Percentiles rank a stretch among this genome's conserved stretches.
phyloP scores from a whole-genome alignment of 139 green algal species.

The Picochlorum sp. region DNA sequence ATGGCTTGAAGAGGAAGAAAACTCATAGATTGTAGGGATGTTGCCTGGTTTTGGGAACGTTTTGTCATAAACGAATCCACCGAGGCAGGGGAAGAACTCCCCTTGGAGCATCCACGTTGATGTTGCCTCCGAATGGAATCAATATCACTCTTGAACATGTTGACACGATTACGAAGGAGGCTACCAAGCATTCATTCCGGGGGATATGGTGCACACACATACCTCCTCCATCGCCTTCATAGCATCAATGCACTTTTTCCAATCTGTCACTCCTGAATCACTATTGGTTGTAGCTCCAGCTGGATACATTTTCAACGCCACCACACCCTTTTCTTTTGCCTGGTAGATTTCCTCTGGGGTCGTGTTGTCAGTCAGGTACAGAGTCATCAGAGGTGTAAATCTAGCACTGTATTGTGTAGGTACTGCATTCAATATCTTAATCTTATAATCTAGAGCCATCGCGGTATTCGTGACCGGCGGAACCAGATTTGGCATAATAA shows the following conservation, averaged over 20 bases:
- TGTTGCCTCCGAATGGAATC: constrained; percentile 37
- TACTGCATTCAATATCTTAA: constrained; percentile 61
- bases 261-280: constrained; percentile 73
- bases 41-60: too few species aligned
- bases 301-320: constrained; percentile 98
- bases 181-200: background rate
- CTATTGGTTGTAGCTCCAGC: constrained; percentile 95
- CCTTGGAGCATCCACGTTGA: constrained; percentile 1
- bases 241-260: constrained; percentile 44
- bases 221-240: constrained; percentile 73
- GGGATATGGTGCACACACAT: background rate
- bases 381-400: constrained; percentile 95
- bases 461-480: constrained; percentile 72
- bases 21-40: too few species aligned
- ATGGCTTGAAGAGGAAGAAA: background rate
- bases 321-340: constrained; percentile 62
- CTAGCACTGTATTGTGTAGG: background rate
- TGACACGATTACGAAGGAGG: constrained; percentile 32
- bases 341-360: constrained; percentile 56
- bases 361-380: constrained; percentile 95
- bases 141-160: constrained; percentile 1
- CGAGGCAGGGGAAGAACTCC: background rate
- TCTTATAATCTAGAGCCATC: constrained; percentile 61
- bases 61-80: background rate
- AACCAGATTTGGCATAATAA: constrained; percentile 98